These are phyloP conservation scores for Solanum bulbocastanum DNA, from an alignment of 257 asterid genomes.

Conservation along the genomic window DNA sequence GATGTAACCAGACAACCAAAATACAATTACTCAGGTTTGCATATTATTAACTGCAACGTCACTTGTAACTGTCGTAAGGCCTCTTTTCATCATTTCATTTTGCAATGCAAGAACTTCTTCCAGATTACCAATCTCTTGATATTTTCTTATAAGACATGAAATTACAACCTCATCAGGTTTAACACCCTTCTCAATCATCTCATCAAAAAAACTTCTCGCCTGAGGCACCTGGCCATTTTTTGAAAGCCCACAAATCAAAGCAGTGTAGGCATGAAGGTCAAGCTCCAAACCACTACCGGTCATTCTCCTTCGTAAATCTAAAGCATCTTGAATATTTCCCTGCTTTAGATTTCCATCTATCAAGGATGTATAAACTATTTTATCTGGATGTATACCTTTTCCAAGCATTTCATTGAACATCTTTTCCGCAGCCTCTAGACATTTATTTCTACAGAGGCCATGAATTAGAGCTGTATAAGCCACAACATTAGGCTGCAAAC, in stretches of 20 bases:
- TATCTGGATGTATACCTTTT: conserved; percentile 60
- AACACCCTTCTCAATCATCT: conserved; percentile 71
- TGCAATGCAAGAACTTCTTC: conserved; percentile 56
- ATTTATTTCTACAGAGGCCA: conserved; percentile 56
- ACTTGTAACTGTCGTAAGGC: conserved; percentile 21
- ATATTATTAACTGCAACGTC: conserved; percentile 21
- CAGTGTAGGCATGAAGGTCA: conserved; percentile 72
- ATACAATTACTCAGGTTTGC: not conserved
- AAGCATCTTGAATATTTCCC: conserved; percentile 58
- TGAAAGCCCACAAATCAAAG: conserved; percentile 68
- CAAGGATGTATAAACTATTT: conserved; percentile 52
- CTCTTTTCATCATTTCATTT: conserved; percentile 56
- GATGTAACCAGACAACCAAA: not conserved
- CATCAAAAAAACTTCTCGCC: conserved; percentile 55
- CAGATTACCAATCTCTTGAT: conserved; percentile 42
- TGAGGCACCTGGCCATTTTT: conserved; percentile 46
- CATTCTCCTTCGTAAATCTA: conserved; percentile 58
- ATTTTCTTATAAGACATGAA: conserved; percentile 61
- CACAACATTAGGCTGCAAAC: conserved; percentile 59
- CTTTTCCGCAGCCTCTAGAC: conserved; percentile 47
- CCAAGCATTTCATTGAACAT: conserved; percentile 58
- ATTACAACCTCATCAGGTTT: conserved; percentile 65
- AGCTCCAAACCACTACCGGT: conserved; percentile 44
- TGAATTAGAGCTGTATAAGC: conserved; percentile 63
- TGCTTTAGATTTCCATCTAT: conserved; percentile 60